Percentiles rank a stretch among this genome's conserved stretches.
phyloP scores from a whole-genome alignment of 345 rosid species.

The Populus deltoides region DNA sequence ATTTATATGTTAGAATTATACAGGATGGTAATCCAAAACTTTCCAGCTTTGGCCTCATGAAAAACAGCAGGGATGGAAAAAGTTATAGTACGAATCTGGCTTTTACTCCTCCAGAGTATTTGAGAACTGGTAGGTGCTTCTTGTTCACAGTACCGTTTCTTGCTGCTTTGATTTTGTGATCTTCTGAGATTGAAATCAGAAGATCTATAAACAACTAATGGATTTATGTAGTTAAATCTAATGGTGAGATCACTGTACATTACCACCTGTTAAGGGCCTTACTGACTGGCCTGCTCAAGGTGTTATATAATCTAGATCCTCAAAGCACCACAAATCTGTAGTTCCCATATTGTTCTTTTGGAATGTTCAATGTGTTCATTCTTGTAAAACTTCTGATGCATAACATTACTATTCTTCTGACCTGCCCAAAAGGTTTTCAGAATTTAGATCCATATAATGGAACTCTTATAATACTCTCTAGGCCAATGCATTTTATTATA shows the following conservation, averaged over 20 bases:
- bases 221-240: neutral
- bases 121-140: constrained; percentile 68
- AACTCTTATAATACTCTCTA: neutral
- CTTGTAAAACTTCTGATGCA: neutral
- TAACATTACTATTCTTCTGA: neutral
- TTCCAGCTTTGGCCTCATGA: constrained; percentile 93
- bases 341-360: neutral
- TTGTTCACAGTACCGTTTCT: neutral
- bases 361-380: neutral
- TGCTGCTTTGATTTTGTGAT: neutral
- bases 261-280: neutral
- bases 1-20: constrained; percentile 11
- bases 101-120: constrained; percentile 94
- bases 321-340: neutral
- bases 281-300: neutral
- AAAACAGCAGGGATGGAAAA: constrained; percentile 92
- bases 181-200: neutral
- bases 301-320: neutral
- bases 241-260: neutral
- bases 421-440: neutral
- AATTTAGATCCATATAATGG: neutral
- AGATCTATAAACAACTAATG: neutral
- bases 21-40: constrained; percentile 94
- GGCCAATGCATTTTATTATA: neutral
- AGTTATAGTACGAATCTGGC: constrained; percentile 93